These are phyloP conservation scores for Polyporus tsugae DNA, from an alignment of 1,284 basidiomycete genomes.

Conservation along the genomic window DNA sequence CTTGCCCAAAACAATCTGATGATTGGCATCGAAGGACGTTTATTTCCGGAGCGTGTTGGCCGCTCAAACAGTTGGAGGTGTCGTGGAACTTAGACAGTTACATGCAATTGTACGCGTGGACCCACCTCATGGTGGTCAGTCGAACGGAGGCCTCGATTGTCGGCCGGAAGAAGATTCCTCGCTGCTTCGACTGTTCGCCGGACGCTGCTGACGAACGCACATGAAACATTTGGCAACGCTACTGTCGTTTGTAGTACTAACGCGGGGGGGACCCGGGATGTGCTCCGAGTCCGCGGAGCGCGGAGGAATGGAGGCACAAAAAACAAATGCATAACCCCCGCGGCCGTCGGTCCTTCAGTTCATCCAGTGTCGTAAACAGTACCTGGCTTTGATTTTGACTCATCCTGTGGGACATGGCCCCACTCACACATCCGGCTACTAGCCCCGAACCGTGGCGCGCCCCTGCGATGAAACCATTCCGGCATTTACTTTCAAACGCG, in stretches of 20 bases:
- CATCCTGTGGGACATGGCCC: not conserved
- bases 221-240: not conserved
- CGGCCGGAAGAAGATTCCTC: not conserved
- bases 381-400: not conserved
- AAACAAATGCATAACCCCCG: not conserved
- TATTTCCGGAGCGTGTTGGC: not conserved
- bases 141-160: not conserved
- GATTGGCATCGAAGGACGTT: slow-evolving; percentile 1
- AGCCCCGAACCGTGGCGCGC: not conserved
- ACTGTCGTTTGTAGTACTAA: not conserved
- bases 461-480: not conserved
- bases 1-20: not conserved
- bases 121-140: not conserved
- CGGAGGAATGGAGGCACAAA: not conserved
- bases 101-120: not conserved
- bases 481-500: slow-evolving; percentile 1
- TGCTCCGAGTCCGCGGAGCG: not conserved
- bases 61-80: not conserved
- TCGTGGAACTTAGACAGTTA: slow-evolving; percentile 4
- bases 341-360: not conserved
- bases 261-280: not conserved
- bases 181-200: not conserved
- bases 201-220: not conserved
- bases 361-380: not conserved
- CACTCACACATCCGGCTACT: not conserved